Evolutionary conservation across 108 stramenopile species (phyloP), one percentile per base, ranked within the genome.

Genomic region (Discostella pseudostelligera): DNA sequence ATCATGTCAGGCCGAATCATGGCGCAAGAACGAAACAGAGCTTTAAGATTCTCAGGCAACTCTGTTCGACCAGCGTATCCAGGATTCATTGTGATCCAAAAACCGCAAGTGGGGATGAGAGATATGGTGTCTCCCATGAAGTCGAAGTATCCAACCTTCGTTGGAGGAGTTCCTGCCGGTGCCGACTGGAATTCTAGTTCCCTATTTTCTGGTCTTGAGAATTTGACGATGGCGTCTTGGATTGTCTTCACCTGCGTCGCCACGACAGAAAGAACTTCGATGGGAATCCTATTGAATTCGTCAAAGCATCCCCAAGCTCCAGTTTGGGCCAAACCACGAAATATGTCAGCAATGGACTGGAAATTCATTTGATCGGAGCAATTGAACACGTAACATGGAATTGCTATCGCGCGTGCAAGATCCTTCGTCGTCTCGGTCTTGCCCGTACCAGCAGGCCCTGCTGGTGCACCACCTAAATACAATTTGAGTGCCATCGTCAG

Each of bases 321-420:
- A 19, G 89, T 88, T 73, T 95, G 94, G 12, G 88, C 85, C 19
- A 95, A 78, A 16, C 94, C 94, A 24, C 92, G 77, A 86, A 95
- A 95, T 55, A 95, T 95, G 56, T 95, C 91, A 37, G 85, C 94
- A 72, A 95, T 88, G 4, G 89, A 87, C 77, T 95, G 89, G 73
- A 92, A 95, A 59, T 93, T 95, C 94, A 95, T 95, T 76, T 95
- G 94, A 73, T 95, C 90, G 12, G 90, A 92, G 76, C 94, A 93
- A 67, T 93, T 93, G 76, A 95, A 93, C 16, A 95, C 94, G 63
- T 93, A 95, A 70, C 92, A 93, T n/a, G 92, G 92, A 44, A 93
- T 69, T n/a, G 90, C 90, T 39, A 95, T 70, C 20, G 92, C 92
- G 12, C 94, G 82, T 6, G 90, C 90, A 8, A 95, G 65, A 72